Evolutionary conservation across 2,329 filamentous ascomycete species (phyloP), one percentile per base, ranked within the genome.

Genomic region (Diaporthe humulicola): DNA sequence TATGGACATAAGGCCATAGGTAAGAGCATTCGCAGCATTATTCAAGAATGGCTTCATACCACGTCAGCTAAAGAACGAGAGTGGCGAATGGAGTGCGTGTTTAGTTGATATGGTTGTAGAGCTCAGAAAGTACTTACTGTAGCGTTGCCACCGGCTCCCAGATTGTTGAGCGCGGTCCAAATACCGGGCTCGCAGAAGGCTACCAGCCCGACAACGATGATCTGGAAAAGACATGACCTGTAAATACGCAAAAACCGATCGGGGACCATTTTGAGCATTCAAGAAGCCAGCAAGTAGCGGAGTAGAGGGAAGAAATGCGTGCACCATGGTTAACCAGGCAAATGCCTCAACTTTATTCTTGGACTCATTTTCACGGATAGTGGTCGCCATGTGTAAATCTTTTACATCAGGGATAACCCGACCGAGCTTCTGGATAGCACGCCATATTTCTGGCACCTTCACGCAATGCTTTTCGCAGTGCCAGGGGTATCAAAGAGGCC

Each of bases 141-240:
- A 7, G 70, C 73, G 40, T 75, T 48, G 30, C 73, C 73, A 28
- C 73, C 73, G 33, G 70, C 73, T 30, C 73, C 73, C n/a, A 75
- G 36, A 25, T 73, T 73, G 36, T 75, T 75, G 19, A 75, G 50
- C 10, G 73, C 73, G 22, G 70, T 70, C 73, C 73, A 75, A 12
- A 75, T 75, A 8, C 73, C 73, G 22, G 73, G 73, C 19, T 73
- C 73, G 28, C 73, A 75, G 36, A 75, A 71, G 17, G 30, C 48
- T 22, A 74, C 73, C 22, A 74, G 73, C 7, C 73, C 73, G 7
- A 74, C 73, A 17, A 74, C 38, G 25, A 74, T 15, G 30, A 74
- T 73, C 56, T 74, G 73, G 14, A 74, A 74, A 30, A 74, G 58
- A 54, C 73, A 74, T 42, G 73, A 74, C 17, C 73, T 70, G 36